Evolutionary conservation across 2,329 filamentous ascomycete species (phyloP).

Genomic region (Fusarium nodosum): DNA sequence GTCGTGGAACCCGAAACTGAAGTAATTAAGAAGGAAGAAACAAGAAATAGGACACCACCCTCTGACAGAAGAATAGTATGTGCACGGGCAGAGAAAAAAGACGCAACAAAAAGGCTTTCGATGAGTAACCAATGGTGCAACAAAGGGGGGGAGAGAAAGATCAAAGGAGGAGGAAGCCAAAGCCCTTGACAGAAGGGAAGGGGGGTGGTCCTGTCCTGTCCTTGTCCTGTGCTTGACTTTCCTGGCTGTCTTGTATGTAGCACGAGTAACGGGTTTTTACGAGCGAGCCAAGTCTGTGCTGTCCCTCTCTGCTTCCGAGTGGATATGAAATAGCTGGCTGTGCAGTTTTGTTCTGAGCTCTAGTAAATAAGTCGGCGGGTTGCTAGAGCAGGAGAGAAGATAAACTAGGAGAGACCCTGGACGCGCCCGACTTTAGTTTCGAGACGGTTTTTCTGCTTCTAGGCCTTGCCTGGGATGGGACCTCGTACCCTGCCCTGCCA

Average conservation of each 20-base stretch:
- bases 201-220: slow-evolving; percentile 14
- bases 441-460: slow-evolving; percentile 30
- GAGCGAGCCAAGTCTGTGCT: slow-evolving; percentile 26
- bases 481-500: slow-evolving; percentile 41
- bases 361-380: slow-evolving; percentile 14
- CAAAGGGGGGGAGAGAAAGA: slow-evolving; percentile 31
- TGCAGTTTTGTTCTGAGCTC: slow-evolving; percentile 10
- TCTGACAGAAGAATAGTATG: slow-evolving; percentile 20
- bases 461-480: slow-evolving; percentile 4
- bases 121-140: slow-evolving; percentile 30
- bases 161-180: slow-evolving; percentile 34
- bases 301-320: slow-evolving; percentile 30
- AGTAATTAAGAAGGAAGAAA: slow-evolving; percentile 16
- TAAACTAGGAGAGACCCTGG: slow-evolving; percentile 16
- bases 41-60: slow-evolving; percentile 16
- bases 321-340: slow-evolving; percentile 22
- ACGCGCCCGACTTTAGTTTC: slow-evolving; percentile 10
- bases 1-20: slow-evolving; percentile 14
- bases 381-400: slow-evolving; percentile 19
- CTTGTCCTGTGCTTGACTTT: slow-evolving; percentile 1
- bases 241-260: slow-evolving; percentile 23
- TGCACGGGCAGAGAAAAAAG: slow-evolving; percentile 23
- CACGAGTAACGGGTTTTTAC: slow-evolving; percentile 32
- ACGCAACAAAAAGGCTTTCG: slow-evolving; percentile 6
- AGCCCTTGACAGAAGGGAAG: slow-evolving; percentile 34